Evolutionary conservation across 2,329 filamentous ascomycete genomes (phyloP).

Genomic region (Ilyonectria destructans): DNA sequence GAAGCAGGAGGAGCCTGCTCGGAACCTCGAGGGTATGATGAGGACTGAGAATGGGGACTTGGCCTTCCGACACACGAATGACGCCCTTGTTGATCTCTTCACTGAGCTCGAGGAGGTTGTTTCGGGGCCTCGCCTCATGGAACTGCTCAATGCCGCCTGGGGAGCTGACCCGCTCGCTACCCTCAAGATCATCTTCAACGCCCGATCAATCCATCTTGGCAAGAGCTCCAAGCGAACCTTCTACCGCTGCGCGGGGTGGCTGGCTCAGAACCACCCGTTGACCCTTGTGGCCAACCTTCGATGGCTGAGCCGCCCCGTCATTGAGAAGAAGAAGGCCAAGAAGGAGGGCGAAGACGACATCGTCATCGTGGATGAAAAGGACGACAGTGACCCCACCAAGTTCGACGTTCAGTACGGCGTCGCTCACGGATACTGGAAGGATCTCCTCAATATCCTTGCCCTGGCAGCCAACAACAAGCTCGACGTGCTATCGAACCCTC

Average conservation of each 20-base stretch:
- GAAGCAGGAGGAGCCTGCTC: slow-evolving; percentile 22
- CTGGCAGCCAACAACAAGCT: slow-evolving; percentile 67
- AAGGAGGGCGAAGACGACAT: slow-evolving; percentile 56
- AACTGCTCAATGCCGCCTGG: slow-evolving; percentile 67
- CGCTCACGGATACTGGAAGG: slow-evolving; percentile 76
- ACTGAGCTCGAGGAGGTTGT: slow-evolving; percentile 64
- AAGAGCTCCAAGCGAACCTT: slow-evolving; percentile 66
- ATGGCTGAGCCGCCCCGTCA: slow-evolving; percentile 71
- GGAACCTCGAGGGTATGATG: slow-evolving; percentile 60
- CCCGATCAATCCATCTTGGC: slow-evolving; percentile 74
- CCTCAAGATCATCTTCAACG: slow-evolving; percentile 74
- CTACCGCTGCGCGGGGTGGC: slow-evolving; percentile 71
- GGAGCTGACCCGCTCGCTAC: slow-evolving; percentile 63
- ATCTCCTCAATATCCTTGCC: slow-evolving; percentile 71
- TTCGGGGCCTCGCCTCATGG: slow-evolving; percentile 55
- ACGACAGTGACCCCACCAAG: slow-evolving; percentile 55
- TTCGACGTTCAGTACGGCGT: slow-evolving; percentile 65
- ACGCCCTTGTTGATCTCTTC: slow-evolving; percentile 69
- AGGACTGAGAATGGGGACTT: slow-evolving; percentile 69
- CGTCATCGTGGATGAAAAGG: slow-evolving; percentile 51
- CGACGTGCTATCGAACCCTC: slow-evolving; percentile 57
- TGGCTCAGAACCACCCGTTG: slow-evolving; percentile 68
- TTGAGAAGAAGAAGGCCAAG: slow-evolving; percentile 70
- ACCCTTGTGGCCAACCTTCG: slow-evolving; percentile 69
- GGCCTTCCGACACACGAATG: slow-evolving; percentile 63